A percentile compares a stretch with the other conserved stretches of the same genome.
Evolutionary conservation across 441 rosid species (phyloP).

Genomic region (Sinapis alba): DNA sequence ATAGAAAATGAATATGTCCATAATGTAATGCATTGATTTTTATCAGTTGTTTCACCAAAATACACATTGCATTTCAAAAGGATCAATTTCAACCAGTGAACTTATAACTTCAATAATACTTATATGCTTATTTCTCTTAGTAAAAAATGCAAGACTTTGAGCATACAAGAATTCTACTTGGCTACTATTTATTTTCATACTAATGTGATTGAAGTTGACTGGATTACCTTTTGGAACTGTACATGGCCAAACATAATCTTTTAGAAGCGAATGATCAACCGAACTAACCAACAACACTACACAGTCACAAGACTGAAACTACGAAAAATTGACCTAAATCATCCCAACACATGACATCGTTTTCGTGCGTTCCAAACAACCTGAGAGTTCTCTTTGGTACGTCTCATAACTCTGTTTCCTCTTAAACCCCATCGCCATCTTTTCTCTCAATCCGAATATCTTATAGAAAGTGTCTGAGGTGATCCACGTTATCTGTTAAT

Average conservation of each 20-base stretch:
- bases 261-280: neutral
- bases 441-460: neutral
- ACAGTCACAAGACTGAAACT: neutral
- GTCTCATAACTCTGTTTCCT: neutral
- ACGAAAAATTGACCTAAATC: conserved; percentile 6
- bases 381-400: neutral
- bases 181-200: neutral
- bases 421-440: neutral
- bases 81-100: neutral
- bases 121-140: neutral
- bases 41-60: neutral
- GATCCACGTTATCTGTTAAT: neutral
- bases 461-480: neutral
- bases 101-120: neutral
- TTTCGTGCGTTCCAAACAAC: neutral
- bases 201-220: neutral
- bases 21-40: neutral
- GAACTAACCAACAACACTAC: neutral
- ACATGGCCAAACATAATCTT: neutral
- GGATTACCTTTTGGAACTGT: neutral
- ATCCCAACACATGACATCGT: neutral
- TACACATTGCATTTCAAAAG: neutral
- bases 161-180: neutral
- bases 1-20: no score
- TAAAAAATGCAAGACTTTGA: neutral